Evolutionary conservation across 1,284 basidiomycete genomes (phyloP), one percentile per base, ranked within the genome.

Genomic region (Leccinum insigne): DNA sequence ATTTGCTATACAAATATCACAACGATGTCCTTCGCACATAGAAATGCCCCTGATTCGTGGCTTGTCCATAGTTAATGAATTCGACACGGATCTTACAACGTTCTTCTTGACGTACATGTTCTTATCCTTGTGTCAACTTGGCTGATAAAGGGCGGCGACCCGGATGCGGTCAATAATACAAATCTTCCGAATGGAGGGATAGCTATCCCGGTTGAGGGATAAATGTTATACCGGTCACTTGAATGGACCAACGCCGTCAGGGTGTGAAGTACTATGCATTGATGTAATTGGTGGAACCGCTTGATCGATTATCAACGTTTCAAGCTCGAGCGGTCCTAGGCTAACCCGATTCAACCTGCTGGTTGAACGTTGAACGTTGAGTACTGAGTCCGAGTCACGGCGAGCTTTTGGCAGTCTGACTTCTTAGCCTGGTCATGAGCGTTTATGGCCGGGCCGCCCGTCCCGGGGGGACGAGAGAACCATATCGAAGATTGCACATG

Each of bases 71-170:
- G 60, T 23, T 59, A 57, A 63, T 66, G 16, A 29, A 56, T 23
- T 59, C 14, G 44, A 62, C 63, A 62, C 35, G 32, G 61, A 26
- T 40, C 57, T 44, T 60, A 29, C 58, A 54, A 61, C 62, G 1
- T 32, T 58, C 56, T 66, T 54, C 59, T 71, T 73, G 72, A 72
- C 67, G 72, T 68, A 73, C 64, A 64, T 54, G 52, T 29, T 60
- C 61, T 62, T 67, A 66, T 63, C 64, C 63, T 40, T 23, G 11
- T 11, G 29, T 52, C 57, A 42, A 38, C 44, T 58, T 59, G 63
- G 42, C 56, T 26, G 44, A 29, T 42, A 65, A 66, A 61, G 57
- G 58, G 52, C 3, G 35, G 58, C n/a, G 32, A 58, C 32, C 62
- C 70, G 66, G 52, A 64, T 64, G 49, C 38, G 42, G 54, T 29